A percentile compares a stretch with the other conserved stretches of the same genome.
Evolutionary conservation across 179 eudicot genomes (phyloP).

Genomic region (Kewa caespitosa): DNA sequence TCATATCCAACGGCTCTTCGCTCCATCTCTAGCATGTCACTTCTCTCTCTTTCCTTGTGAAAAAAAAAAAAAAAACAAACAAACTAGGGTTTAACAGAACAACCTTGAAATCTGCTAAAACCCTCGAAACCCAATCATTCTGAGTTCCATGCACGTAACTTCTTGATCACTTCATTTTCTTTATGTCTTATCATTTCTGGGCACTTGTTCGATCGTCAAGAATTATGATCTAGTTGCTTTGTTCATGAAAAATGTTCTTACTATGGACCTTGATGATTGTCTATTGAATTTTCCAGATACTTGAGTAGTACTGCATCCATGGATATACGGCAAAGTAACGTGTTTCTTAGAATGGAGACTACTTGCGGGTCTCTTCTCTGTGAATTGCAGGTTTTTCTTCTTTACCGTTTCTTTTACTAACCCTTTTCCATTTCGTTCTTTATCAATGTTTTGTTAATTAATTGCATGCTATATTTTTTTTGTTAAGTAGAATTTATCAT

Average conservation of each 20-base stretch:
- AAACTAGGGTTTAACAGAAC: conserved; percentile 18
- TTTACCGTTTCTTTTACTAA: neutral
- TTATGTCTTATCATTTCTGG: neutral
- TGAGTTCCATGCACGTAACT: neutral
- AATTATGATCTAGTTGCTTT: neutral
- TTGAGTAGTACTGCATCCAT: neutral
- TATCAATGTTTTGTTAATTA: neutral
- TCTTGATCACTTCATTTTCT: neutral
- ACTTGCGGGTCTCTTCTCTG: conserved; percentile 36
- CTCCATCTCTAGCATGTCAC: neutral
- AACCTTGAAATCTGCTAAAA: too few species aligned
- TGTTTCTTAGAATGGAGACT: conserved; percentile 37
- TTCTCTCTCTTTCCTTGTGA: conserved; percentile 1
- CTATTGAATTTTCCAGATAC: conserved; percentile 11
- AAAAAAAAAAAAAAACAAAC: neutral
- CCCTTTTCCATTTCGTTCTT: neutral
- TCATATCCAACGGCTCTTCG: conserved; percentile 24
- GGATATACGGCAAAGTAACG: conserved; percentile 33
- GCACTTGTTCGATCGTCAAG: neutral
- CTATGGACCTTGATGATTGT: neutral
- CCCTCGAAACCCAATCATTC: conserved; percentile 1
- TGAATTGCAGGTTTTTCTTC: conserved; percentile 34
- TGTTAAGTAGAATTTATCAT: neutral
- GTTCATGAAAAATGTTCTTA: neutral
- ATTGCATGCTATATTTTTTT: neutral